Conservation (phyloP, 148 eudicot genomes). For the Nyssa sinensis region DNA sequence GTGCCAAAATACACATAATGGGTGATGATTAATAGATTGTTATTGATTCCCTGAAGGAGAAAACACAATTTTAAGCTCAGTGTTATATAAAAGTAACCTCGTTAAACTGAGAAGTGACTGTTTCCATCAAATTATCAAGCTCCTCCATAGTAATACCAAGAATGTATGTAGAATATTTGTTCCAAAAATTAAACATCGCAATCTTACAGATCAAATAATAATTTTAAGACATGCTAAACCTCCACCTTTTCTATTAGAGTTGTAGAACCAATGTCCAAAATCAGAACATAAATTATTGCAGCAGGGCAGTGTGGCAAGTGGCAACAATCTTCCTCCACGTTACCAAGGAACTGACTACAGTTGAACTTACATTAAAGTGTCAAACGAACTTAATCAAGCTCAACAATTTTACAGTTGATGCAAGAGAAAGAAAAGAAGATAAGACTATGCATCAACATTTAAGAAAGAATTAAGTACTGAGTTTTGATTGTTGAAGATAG, state of each 20-base stretch:
- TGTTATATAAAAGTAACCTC: neutral
- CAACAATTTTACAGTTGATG: neutral
- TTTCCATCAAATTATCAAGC: no score
- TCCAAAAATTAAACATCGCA: no score
- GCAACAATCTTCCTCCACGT: neutral
- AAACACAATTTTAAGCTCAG: no score
- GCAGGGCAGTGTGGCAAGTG: neutral
- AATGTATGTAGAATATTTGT: neutral
- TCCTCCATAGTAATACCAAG: neutral
- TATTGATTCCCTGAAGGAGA: no score
- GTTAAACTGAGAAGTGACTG: neutral
- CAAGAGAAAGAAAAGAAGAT: neutral
- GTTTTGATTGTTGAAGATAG: conserved; percentile 4
- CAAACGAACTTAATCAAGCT: no score
- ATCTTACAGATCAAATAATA: no score
- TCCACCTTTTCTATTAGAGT: no score
- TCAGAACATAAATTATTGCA: neutral
- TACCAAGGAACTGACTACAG: neutral
- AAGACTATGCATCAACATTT: neutral
- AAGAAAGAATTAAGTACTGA: neutral
- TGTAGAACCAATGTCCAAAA: neutral
- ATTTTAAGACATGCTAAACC: no score
- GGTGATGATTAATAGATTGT: no score
- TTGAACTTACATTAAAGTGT: neutral
- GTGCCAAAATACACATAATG: no score